Conservation (phyloP, 2,329 filamentous ascomycete genomes). For the Microcyclosporella mali region DNA sequence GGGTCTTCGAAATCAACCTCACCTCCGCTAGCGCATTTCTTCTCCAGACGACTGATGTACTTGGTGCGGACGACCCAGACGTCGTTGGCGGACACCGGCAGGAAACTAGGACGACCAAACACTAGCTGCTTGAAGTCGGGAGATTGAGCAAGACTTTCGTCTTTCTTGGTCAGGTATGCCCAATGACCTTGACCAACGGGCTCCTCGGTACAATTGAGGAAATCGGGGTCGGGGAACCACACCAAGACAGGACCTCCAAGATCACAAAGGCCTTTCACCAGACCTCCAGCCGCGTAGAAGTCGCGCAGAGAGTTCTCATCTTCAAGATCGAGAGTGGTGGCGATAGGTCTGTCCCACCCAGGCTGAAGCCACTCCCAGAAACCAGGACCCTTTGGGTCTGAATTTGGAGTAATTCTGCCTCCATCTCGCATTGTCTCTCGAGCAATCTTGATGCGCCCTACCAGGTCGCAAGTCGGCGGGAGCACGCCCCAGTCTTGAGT, state of each 20-base stretch:
- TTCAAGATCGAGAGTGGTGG: not conserved
- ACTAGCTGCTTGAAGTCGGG: conserved; percentile 8
- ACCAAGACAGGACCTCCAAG: not conserved
- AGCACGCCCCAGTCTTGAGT: not conserved
- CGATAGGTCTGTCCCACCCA: not conserved
- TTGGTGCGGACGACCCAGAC: conserved; percentile 12
- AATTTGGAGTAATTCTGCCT: not conserved
- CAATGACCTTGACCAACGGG: conserved; percentile 12
- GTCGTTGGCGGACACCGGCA: conserved; percentile 10
- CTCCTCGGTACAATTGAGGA: conserved; percentile 9
- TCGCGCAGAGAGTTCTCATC: not conserved
- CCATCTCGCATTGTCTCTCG: not conserved
- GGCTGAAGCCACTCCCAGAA: not conserved
- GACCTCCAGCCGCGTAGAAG: not conserved
- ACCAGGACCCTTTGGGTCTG: not conserved
- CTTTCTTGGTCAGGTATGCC: conserved; percentile 9
- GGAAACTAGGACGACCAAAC: conserved; percentile 3
- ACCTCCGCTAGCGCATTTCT: not conserved
- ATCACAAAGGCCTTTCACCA: not conserved
- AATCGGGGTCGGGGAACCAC: not conserved
- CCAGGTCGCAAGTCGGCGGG: not conserved
- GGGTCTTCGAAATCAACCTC: conserved; percentile 4
- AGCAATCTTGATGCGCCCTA: not conserved
- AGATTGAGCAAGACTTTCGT: conserved; percentile 3
- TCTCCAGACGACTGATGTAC: not conserved